A percentile compares a stretch with the other conserved stretches of the same genome.
Evolutionary conservation across 2,329 filamentous ascomycete genomes (phyloP).

Genomic region (Tympanopsis confertula): DNA sequence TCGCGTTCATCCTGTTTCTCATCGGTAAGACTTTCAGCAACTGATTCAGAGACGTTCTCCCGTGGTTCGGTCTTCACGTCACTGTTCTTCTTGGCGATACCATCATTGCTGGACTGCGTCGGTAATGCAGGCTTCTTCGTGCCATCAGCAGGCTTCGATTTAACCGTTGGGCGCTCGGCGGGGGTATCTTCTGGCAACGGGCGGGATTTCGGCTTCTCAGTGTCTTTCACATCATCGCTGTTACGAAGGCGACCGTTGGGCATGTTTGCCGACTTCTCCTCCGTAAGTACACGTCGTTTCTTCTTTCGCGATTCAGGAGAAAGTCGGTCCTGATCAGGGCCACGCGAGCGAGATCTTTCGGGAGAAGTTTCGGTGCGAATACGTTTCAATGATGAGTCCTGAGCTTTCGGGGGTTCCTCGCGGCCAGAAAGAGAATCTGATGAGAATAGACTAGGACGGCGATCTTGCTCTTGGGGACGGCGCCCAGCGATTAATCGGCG

Average conservation of each 20-base stretch:
- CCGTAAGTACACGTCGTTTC: conserved; percentile 24
- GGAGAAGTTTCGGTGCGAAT: conserved; percentile 15
- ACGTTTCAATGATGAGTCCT: conserved; percentile 6
- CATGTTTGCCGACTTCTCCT: conserved; percentile 18
- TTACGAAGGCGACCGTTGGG: conserved; percentile 17
- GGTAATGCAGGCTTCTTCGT: too few species aligned
- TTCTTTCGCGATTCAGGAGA: conserved; percentile 24
- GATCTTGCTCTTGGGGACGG: conserved; percentile 21
- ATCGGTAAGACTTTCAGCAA: conserved; percentile 16
- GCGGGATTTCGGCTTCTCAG: too few species aligned
- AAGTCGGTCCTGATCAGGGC: conserved; percentile 15
- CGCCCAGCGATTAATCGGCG: conserved; percentile 25
- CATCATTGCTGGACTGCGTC: too few species aligned
- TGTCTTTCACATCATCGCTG: background rate
- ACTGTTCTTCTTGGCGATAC: too few species aligned
- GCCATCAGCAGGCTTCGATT: too few species aligned
- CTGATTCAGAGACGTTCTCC: too few species aligned
- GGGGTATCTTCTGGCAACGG: too few species aligned
- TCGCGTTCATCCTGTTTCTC: conserved; percentile 9
- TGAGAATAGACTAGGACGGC: conserved; percentile 20
- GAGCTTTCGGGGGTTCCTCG: conserved; percentile 19
- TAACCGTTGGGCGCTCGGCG: too few species aligned
- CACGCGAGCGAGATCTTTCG: conserved; percentile 20
- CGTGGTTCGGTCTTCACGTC: too few species aligned
- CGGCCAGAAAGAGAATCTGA: conserved; percentile 24